phyloP scores from a whole-genome alignment of 768 basidiomycete genomes.

The Pulveroboletus sp. region DNA sequence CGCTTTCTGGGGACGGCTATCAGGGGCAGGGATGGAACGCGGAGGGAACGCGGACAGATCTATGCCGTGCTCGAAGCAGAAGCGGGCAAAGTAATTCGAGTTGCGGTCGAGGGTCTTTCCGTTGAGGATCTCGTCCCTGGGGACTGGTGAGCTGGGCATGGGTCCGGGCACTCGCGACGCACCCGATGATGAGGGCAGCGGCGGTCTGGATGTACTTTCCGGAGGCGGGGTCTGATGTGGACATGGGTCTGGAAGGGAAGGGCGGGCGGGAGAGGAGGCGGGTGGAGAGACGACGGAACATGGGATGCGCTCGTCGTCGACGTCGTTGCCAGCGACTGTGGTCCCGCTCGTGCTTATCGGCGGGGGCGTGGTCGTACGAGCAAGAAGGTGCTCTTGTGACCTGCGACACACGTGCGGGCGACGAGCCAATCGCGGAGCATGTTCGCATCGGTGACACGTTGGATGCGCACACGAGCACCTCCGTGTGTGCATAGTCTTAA shows the following conservation, averaged over 20 bases:
- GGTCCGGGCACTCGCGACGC: constrained; percentile 9
- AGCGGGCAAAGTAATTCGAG: constrained; percentile 82
- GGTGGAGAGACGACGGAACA: constrained; percentile 12
- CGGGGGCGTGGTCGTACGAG: not conserved
- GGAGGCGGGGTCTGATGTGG: too few relatives aligned
- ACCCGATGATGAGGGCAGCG: constrained; percentile 76
- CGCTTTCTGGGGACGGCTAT: constrained; percentile 51
- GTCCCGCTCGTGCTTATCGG: too few relatives aligned
- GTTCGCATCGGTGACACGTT: constrained; percentile 10
- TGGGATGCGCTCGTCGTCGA: too few relatives aligned
- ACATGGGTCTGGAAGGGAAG: not conserved
- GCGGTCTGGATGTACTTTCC: constrained; percentile 56
- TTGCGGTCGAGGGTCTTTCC: constrained; percentile 85
- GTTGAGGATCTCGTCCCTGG: constrained; percentile 86
- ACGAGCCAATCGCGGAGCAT: constrained; percentile 14
- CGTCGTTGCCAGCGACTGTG: too few relatives aligned
- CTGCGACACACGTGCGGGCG: constrained; percentile 18
- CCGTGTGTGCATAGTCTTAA: too few relatives aligned
- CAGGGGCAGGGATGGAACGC: not conserved
- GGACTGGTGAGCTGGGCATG: not conserved
- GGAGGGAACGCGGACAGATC: constrained; percentile 49
- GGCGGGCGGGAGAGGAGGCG: not conserved
- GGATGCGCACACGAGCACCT: constrained; percentile 21
- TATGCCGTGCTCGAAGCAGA: constrained; percentile 84
- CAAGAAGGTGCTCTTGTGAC: constrained; percentile 3